Conservation (phyloP, 306 rosid species). For the Dalbergia cultrata region DNA sequence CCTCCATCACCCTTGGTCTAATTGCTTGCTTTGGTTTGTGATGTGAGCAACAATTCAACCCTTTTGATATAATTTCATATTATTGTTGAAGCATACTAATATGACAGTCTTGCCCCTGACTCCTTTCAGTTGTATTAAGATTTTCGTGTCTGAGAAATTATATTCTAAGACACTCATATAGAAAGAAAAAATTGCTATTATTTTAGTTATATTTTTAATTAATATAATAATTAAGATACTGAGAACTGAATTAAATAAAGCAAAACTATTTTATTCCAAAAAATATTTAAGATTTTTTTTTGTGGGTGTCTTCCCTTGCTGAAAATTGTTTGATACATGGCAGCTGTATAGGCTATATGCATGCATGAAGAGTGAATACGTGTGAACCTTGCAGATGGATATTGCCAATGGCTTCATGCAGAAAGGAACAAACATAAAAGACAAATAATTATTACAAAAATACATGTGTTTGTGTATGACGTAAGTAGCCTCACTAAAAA, state of each 20-base stretch:
- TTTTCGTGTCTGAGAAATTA: neutral
- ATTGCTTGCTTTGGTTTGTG: no score
- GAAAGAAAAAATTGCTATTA: no score
- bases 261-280: no score
- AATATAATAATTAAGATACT: neutral
- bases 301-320: neutral
- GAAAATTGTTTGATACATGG: constrained; percentile 38
- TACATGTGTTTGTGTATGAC: no score
- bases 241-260: no score
- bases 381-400: constrained; percentile 43
- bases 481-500: no score
- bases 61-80: no score
- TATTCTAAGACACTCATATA: no score
- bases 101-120: constrained; percentile 6
- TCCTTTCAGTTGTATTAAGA: neutral
- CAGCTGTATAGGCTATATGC: neutral
- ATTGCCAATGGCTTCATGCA: constrained; percentile 50
- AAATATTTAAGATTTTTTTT: neutral
- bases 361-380: constrained; percentile 40
- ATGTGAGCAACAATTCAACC: neutral
- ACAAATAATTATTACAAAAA: neutral
- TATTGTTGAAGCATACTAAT: neutral
- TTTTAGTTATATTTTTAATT: neutral
- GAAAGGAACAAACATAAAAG: neutral
- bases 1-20: constrained; percentile 8